Evolutionary conservation across 768 basidiomycete species (phyloP), one percentile per base, ranked within the genome.

Genomic region (Leccinum incarnatum): DNA sequence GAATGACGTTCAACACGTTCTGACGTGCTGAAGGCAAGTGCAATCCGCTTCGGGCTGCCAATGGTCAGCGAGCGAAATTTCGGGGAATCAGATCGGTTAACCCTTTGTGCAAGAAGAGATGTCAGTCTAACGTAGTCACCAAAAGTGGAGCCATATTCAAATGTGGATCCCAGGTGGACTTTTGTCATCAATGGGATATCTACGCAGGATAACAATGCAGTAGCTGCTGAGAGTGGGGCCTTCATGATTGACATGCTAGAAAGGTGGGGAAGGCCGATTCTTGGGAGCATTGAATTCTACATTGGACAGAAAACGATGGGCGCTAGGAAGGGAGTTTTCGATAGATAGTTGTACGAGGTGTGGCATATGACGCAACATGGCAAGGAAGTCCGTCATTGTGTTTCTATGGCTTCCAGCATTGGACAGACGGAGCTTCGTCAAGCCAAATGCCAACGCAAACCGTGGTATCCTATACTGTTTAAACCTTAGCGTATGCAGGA

Each of bases 51-150:
- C 37, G 17, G 3, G 37, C 3, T 40, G 8, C 37, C 9, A 19
- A 19, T 42, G n/a, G n/a, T 19, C n/a, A 42, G 42, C 10, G n/a
- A 42, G 5, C n/a, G 10, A 42, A 42, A 42, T 42, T 19, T 19
- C 5, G 42, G 42, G 0, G 10, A 19, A 42, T 42, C 42, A 2
- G 42, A 5, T 19, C 1, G 42, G 42, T 2, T 19, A 42, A 19
- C 0, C 11, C n/a, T 42, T 42, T 0, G n/a, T 10, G n/a, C 42
- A 10, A 42, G 42, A 42, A 19, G n/a, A 19, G 10, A 11, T 19
- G 5, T 10, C 4, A 19, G 5, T 2, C 10, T 10, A 19, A 2
- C 9, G 0, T 0, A 42, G 10, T 11, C n/a, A 11, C 11, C n/a
- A 11, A n/a, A 15, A 10, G 9, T 42, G 40, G n/a, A 40, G 37